Percentiles rank a stretch among this genome's conserved stretches.
Conservation (phyloP, 2,329 filamentous ascomycete species). For the Fusarium sp. region DNA sequence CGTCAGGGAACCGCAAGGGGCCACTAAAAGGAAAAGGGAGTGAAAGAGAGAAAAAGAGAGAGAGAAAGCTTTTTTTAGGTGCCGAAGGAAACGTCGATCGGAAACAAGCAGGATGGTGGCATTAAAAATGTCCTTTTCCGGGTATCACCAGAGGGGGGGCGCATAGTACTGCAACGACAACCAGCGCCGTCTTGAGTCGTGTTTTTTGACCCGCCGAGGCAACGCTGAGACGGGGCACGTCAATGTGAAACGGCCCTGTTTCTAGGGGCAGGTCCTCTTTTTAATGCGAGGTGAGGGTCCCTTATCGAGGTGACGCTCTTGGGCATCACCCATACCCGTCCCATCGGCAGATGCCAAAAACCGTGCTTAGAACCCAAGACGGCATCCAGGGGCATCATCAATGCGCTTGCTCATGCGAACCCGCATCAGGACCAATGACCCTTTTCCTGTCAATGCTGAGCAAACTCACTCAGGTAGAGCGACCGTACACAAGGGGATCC, state of each 20-base stretch:
- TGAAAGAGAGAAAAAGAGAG: neutral
- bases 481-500: constrained; percentile 10
- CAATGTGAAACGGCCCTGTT: constrained; percentile 41
- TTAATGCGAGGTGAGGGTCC: constrained; percentile 33
- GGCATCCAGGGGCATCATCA: constrained; percentile 16
- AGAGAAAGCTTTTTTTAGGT: constrained; percentile 40
- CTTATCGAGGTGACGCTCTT: neutral
- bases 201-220: constrained; percentile 30
- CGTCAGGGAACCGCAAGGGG: constrained; percentile 23
- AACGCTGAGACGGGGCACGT: constrained; percentile 42
- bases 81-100: constrained; percentile 35
- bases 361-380: neutral
- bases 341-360: neutral
- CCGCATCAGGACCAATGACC: constrained; percentile 9
- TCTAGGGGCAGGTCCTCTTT: constrained; percentile 32
- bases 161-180: constrained; percentile 11
- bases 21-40: constrained; percentile 22
- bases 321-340: neutral
- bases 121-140: constrained; percentile 18
- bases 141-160: neutral
- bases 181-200: constrained; percentile 36
- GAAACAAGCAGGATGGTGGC: constrained; percentile 11
- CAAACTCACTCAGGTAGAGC: constrained; percentile 14
- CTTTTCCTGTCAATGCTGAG: constrained; percentile 7
- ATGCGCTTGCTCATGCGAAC: constrained; percentile 12